phyloP scores from a whole-genome alignment of 768 basidiomycete genomes.

The Suillus bovinus region DNA sequence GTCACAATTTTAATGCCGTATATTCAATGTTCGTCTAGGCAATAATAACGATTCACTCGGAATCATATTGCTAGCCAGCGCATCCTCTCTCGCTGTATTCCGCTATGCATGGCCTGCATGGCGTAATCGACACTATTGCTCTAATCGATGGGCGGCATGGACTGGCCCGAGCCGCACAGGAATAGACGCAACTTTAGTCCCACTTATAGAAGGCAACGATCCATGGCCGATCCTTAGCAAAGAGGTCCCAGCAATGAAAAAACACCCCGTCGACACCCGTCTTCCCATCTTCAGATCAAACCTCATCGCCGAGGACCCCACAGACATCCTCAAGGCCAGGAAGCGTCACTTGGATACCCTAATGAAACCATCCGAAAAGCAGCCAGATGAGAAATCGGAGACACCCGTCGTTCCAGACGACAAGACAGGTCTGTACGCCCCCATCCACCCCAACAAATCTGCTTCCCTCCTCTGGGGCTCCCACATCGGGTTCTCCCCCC shows the following conservation, averaged over 20 bases:
- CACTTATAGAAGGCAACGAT: neutral
- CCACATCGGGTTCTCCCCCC: slow-evolving; percentile 4
- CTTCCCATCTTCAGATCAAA: neutral
- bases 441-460: neutral
- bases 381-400: neutral
- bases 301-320: neutral
- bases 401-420: neutral
- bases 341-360: neutral
- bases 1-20: neutral
- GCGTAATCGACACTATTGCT: slow-evolving; percentile 7
- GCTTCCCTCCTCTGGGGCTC: slow-evolving; percentile 4
- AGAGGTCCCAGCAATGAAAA: neutral
- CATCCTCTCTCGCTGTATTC: slow-evolving; percentile 3
- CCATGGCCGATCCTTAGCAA: neutral
- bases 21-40: neutral
- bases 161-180: slow-evolving; percentile 6
- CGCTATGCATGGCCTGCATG: slow-evolving; percentile 5
- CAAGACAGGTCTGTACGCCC: slow-evolving; percentile 4
- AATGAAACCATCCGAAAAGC: neutral
- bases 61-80: neutral
- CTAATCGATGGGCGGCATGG: neutral
- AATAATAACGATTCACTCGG: slow-evolving; percentile 2
- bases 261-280: neutral
- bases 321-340: neutral
- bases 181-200: neutral